These are phyloP conservation scores for Triticum aestivum DNA, from an alignment of 176 grass and related monocot genomes.

Conservation along the genomic window IWGSC_CS_RefSeq_v2.1 NC_057803.1:711023474-711023973, in stretches of 20 bases:
- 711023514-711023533: conserved; percentile 98
- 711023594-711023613: conserved; percentile 24
- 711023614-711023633: conserved; percentile 41
- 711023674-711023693: conserved; percentile 14
- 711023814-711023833: conserved; percentile 31
- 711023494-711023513: conserved; percentile 93
- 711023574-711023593: conserved; percentile 44
- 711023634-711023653: conserved; percentile 51
- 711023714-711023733: neutral
- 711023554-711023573: conserved; percentile 87
- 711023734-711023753: conserved; percentile 28
- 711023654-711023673: conserved; percentile 35
- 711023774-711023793: conserved; percentile 49
- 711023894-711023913: conserved; percentile 4
- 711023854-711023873: neutral
- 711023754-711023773: conserved; percentile 16
- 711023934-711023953: neutral
- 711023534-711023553: conserved; percentile 96
- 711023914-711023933: neutral
- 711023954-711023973: neutral
- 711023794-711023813: conserved; percentile 44
- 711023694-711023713: conserved; percentile 31
- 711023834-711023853: conserved; percentile 44
- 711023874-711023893: neutral
- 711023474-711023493: conserved; percentile 88